Conservation (phyloP, 257 asterid genomes). For the Solanum gracilifrons region DNA sequence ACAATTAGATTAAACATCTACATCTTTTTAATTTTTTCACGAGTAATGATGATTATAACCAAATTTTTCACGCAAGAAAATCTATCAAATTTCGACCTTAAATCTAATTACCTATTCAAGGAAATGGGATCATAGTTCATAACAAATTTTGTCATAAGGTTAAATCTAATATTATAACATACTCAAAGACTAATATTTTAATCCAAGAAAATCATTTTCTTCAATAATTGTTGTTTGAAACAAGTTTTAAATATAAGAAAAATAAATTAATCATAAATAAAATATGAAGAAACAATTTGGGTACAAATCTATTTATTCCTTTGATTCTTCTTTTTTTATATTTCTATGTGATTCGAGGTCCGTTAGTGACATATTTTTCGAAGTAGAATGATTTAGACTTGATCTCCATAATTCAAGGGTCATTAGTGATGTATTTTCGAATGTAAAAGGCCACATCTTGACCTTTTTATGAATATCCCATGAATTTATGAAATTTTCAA, state of each 20-base stretch:
- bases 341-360: fast-evolving
- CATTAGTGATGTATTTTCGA: too few relatives aligned
- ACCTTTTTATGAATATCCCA: too few relatives aligned
- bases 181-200: background rate
- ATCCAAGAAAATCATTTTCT: background rate
- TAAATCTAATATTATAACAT: background rate
- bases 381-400: too few relatives aligned
- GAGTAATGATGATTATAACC: background rate
- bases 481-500: too few relatives aligned
- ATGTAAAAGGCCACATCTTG: too few relatives aligned
- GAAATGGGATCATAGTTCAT: background rate
- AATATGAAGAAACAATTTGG: background rate
- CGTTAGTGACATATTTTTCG: background rate
- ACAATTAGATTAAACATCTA: background rate
- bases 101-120: background rate
- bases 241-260: background rate
- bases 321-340: too few relatives aligned
- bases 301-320: fast-evolving
- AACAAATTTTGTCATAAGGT: background rate
- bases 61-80: background rate
- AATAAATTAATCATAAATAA: too few relatives aligned
- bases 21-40: background rate
- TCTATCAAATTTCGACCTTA: background rate
- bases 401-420: fast-evolving
- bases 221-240: too few relatives aligned